Evolutionary conservation across 768 basidiomycete genomes (phyloP).

Genomic region (Kwoniella sp.): DNA sequence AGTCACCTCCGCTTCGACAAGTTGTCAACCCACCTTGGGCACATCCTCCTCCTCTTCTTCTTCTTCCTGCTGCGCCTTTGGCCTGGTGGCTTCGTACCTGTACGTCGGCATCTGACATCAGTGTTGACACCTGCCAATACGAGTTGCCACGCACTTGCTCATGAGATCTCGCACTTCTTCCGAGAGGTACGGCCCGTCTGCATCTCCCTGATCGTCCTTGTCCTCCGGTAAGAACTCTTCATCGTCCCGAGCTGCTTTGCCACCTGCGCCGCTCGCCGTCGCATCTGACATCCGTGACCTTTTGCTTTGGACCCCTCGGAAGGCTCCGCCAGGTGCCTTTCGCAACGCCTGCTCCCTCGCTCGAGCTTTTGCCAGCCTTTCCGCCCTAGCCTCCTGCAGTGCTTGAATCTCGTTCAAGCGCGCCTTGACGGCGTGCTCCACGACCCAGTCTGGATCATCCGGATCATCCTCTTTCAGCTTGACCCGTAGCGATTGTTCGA

Average conservation of each 20-base stretch:
- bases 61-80: constrained; percentile 22
- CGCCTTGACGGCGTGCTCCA: constrained; percentile 42
- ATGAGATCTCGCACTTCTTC: constrained; percentile 74
- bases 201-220: constrained; percentile 52
- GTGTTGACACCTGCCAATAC: not conserved
- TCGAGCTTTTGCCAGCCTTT: constrained; percentile 30
- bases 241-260: constrained; percentile 55
- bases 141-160: constrained; percentile 59
- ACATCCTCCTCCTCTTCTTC: constrained; percentile 46
- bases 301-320: constrained; percentile 6
- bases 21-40: constrained; percentile 32
- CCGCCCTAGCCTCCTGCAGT: constrained; percentile 12
- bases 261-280: constrained; percentile 15
- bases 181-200: constrained; percentile 60
- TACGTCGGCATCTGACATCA: not conserved
- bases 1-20: not conserved
- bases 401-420: constrained; percentile 25
- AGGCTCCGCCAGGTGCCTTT: constrained; percentile 7
- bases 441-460: constrained; percentile 48
- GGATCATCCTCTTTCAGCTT: constrained; percentile 28
- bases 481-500: constrained; percentile 16
- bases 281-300: not conserved
- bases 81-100: constrained; percentile 30
- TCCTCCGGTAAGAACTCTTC: constrained; percentile 68
- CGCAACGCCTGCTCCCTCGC: constrained; percentile 32